phyloP scores from a whole-genome alignment of 179 eudicot species.

The Vitellaria paradoxa region DNA sequence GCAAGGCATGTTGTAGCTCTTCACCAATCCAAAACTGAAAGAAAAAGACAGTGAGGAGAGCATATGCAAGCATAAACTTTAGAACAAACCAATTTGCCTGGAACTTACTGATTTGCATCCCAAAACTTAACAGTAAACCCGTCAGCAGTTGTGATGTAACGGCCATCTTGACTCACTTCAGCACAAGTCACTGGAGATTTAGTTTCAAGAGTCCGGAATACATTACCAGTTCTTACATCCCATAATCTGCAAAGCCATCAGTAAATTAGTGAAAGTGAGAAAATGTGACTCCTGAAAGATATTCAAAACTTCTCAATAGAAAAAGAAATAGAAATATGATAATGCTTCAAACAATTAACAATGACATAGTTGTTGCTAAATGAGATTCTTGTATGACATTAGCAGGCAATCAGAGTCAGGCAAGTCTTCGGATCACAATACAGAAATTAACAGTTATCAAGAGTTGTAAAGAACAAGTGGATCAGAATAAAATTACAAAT shows the following conservation, averaged over 20 bases:
- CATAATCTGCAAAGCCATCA: neutral
- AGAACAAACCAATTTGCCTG: too few relatives aligned
- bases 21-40: slow-evolving; percentile 75
- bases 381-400: neutral
- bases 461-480: too few relatives aligned
- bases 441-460: neutral
- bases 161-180: slow-evolving; percentile 89
- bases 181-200: slow-evolving; percentile 74
- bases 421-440: neutral
- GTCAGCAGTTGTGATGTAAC: slow-evolving; percentile 80
- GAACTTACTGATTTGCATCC: slow-evolving; percentile 83
- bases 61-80: neutral
- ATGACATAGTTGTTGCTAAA: neutral
- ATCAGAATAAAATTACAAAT: too few relatives aligned
- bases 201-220: slow-evolving; percentile 60
- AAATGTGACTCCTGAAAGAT: neutral
- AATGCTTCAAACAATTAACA: neutral
- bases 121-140: slow-evolving; percentile 79
- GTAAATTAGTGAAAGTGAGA: neutral
- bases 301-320: neutral
- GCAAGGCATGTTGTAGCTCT: slow-evolving; percentile 78
- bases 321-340: too few relatives aligned
- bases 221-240: neutral
- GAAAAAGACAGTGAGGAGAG: neutral
- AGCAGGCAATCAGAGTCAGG: neutral